Base-by-base conservation (phyloP, 2,329 filamentous ascomycete species). In the Tolypocladium inflatum region DNA sequence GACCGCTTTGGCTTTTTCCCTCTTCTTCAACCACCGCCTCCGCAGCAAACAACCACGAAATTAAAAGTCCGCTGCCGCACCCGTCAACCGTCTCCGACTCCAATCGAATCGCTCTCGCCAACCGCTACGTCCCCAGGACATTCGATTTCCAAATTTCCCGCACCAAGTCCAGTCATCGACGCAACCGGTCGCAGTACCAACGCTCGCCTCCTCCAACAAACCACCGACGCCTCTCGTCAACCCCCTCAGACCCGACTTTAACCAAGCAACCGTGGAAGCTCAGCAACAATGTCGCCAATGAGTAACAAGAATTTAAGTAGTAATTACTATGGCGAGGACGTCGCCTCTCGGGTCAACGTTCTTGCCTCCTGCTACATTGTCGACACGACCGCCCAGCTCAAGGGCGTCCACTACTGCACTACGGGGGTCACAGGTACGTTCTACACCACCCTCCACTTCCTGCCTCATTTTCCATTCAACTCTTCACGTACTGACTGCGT, bases 371-470 rank as follows among this genome's bases (percentile, higher is more conserved):
- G 91, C 83, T 97, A 96, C 79, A 80, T 89, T 68, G 90, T 93
- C 74, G 86, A 92, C 76, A 78, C 79, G 70, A 82, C 86, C 67
- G 81, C 85, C 73, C 82, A 79, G 71, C 82, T 96, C 68, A 86
- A 87, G 74, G 89, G 89, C 73, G 88, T 94, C 78, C 91, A 96
- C 80, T 96, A 95, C 86, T 95, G 89, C 85, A 92, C 91, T 90
- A 92, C 90, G 80, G 83, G 86, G 83, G 88, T 85, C 79, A 83
- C 87, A 83, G 89, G 86, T 88, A 80, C 61, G 81, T 74, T 57
- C 23, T 57, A 13, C 37, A 38, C 48, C 19, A 11, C 21, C 19
- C 41, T 58, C 38, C 53, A 55, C 52, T 55, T 43, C 56, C 39
- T 37, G 26, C 5, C 39, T 26, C 53, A 19, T 23, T 11, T 45